phyloP scores from a whole-genome alignment of 208 protist species.

The Trypanosoma rangeli region DNA sequence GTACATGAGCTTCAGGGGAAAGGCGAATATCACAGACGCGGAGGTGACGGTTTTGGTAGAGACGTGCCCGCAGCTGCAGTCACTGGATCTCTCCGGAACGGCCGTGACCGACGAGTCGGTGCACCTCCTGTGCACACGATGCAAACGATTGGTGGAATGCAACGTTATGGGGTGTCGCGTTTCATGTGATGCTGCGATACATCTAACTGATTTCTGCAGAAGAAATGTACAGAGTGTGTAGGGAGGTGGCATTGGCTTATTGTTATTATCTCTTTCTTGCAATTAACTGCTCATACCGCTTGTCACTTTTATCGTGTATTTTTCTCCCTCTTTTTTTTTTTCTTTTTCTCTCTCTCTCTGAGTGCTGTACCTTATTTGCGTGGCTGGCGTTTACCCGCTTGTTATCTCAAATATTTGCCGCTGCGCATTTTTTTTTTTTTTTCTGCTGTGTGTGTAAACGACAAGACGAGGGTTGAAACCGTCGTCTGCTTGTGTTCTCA shows the following conservation, averaged over 20 bases:
- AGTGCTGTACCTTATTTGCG: conserved; percentile 1
- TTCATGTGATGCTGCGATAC: neutral
- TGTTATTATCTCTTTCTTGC: neutral
- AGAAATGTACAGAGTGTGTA: conserved; percentile 10
- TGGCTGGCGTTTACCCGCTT: neutral
- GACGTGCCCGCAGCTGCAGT: conserved; percentile 26
- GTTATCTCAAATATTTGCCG: conserved; percentile 4
- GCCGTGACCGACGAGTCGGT: conserved; percentile 20
- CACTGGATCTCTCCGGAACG: conserved; percentile 33
- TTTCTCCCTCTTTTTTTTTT: no score
- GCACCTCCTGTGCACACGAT: conserved; percentile 8
- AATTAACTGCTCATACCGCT: no score
- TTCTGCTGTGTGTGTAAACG: neutral
- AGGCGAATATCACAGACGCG: conserved; percentile 17
- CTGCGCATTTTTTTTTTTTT: conserved; percentile 6
- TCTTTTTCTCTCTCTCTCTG: conserved; percentile 21
- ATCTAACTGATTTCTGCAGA: conserved; percentile 10
- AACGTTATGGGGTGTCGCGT: conserved; percentile 25
- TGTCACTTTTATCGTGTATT: conserved; percentile 8
- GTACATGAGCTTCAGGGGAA: conserved; percentile 27
- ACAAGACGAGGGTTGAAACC: neutral
- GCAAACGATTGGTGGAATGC: conserved; percentile 25
- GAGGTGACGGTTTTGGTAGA: conserved; percentile 26
- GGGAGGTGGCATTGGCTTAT: neutral
- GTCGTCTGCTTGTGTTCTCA: conserved; percentile 4